These are phyloP conservation scores for Sapria himalayana DNA, from an alignment of 345 rosid genomes.

Conservation along the genomic window DNA sequence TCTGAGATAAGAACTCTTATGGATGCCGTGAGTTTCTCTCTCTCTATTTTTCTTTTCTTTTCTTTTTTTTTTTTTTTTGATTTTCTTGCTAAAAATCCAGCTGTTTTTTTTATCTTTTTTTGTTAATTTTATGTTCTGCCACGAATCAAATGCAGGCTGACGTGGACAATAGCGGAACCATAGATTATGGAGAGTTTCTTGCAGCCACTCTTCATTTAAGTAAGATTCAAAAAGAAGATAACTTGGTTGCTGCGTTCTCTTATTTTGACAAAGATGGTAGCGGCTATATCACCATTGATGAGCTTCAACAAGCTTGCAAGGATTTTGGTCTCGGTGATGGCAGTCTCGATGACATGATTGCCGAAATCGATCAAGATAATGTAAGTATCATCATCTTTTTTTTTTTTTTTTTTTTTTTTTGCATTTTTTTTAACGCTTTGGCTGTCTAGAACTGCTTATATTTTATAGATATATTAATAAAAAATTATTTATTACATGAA, in stretches of 20 bases:
- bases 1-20: constrained; percentile 74
- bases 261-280: constrained; percentile 87
- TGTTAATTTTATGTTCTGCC: neutral
- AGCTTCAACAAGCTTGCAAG: constrained; percentile 84
- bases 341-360: constrained; percentile 62
- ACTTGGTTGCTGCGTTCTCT: constrained; percentile 64
- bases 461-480: too few relatives aligned
- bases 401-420: too few relatives aligned
- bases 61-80: neutral
- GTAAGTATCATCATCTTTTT: constrained; percentile 36
- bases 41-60: neutral
- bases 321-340: constrained; percentile 76
- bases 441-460: too few relatives aligned
- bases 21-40: constrained; percentile 86
- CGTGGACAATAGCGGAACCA: constrained; percentile 73
- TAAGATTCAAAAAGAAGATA: constrained; percentile 85
- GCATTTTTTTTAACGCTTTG: too few relatives aligned
- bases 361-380: constrained; percentile 78
- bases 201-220: constrained; percentile 88
- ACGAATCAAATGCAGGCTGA: constrained; percentile 52
- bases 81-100: too few relatives aligned
- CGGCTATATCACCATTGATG: constrained; percentile 78
- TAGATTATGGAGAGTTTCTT: constrained; percentile 80
- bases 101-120: neutral
- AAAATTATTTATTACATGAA: too few relatives aligned